Base-by-base conservation (phyloP, 2,329 filamentous ascomycete species). In the Colletotrichum nymphaeae region DNA sequence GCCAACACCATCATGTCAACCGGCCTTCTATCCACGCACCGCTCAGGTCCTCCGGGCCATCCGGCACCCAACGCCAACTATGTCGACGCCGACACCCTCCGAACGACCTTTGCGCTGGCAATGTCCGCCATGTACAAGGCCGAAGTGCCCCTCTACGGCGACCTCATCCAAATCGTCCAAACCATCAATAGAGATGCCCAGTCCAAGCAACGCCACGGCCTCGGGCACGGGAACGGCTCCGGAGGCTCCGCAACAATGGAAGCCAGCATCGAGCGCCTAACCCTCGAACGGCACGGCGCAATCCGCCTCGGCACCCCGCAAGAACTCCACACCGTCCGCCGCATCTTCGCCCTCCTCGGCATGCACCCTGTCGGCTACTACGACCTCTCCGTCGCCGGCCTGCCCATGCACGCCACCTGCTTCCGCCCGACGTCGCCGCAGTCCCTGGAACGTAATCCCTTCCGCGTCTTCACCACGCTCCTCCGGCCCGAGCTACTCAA, bases 331-430 rank as follows among this genome's bases (percentile, higher is more conserved):
- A 85, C 80, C 1, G 82, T 88, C 56, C 69, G 80, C 1, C 83
- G 86, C 9, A 76, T 89, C 32, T 88, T 89, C 70, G 79, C 80
- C 0, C 69, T 88, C 2, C 78, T 89, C 69, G 86, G 84, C 5
- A 85, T 89, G 83, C 76, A 84, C 26, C 82, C 88, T 0, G 86
- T 89, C 0, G 87, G 86, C 0, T 88, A 89, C 76, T 89, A 89
- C 72, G 86, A 89, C 67, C 80, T 89, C 0, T 83, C 82, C 0
- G 76, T 83, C 0, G 86, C 84, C 3, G 83, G 83, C 0, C 79
- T 89, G 16, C 88, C 87, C 0, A 83, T 89, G 78, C 86, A 89
- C 67, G 86, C 86, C 1, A 89, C 87, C 0, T 85, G 84, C 9
- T 89, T 89, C 72, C 83, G 88, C 2, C 86, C 87, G 0, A 79